Base-by-base conservation (phyloP, 495 filamentous ascomycete species). In the Hypoxylon intermedium region DNA sequence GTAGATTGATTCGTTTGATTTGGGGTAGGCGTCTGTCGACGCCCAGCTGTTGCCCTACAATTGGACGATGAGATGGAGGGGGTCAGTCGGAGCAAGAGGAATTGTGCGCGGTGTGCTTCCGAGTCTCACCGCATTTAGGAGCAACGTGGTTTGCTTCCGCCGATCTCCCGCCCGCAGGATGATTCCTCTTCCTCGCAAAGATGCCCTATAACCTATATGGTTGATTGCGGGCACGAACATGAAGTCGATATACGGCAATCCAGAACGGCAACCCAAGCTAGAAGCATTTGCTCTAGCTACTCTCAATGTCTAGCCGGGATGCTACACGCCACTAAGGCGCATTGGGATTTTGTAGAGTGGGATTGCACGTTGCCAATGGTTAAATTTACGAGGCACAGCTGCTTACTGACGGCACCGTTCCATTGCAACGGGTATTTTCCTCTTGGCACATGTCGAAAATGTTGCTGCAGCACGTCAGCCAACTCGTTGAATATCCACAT, bases 311-410 rank as follows among this genome's bases (percentile, higher is more conserved):
- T 19, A 59, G 54, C 55, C 38, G 45, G 26, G 38, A 19, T 49
- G 37, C 15, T 5, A 57, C 43, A 45, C 47, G 51, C 47, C 34
- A 43, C 62, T 41, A 60, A 56, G 34, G 41, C 34, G 34, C 24
- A 56, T 51, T 62, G 38, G 48, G 58, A 58, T 57, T 24, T 53
- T 47, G 53, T 44, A 53, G 38, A 33, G 44, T 54, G 45, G 50
- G 46, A 53, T 56, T 37, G n/a, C 44, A 53, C 47, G 36, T 46
- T 53, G 46, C 60, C 50, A 59, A 65, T 71, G 63, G 66, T 48
- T 56, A 45, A n/a, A 42, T 67, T 65, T 69, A 65, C 66, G 68
- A 67, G 57, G 58, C 16, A 38, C 52, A 57, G 38, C 40, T 60
- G 48, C 56, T 46, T 54, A 59, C 59, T 68, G 65, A 71, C 59